Base-by-base conservation (phyloP, 139 green algal genomes). In the Desmodesmus armatus region DNA sequence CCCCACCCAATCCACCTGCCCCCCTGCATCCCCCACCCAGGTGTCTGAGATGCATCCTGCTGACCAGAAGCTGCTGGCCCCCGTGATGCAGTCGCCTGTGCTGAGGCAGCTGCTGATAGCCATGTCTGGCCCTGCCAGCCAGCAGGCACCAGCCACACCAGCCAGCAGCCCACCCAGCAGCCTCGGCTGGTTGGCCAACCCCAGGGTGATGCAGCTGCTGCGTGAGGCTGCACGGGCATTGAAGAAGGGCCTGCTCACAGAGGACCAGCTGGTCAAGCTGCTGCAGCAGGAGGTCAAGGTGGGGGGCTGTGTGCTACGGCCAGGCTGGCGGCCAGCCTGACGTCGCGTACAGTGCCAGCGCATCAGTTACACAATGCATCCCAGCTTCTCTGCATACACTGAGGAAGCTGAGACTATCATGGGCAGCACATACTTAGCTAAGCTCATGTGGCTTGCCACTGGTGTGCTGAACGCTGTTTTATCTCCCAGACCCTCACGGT, bases 141-240 rank as follows among this genome's bases (percentile, higher is more conserved):
- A n/a, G 17, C 37, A 58, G 6, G 25, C 74, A 29, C 3, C 72
- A 29, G 43, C 43, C 2, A n/a, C 29, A 63, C n/a, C 31, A 65
- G 23, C 23, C 44, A 47, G 31, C 71, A 78, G 71, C 27, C 60
- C 43, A 27, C 47, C 44, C 80, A 53, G 66, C 80, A 41, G 80
- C 31, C 3, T 55, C 58, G 51, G 55, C 40, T 84, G 71, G 84
- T 3, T 80, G 7, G 33, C 75, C 33, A 91, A 93, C 43, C 85
- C 87, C 15, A 66, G 82, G 2, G 93, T 95, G 23, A 58, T 96
- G 39, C 51, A 87, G 6, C 91, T 95, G 84, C 82, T 96, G 83
- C 35, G 66, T 9, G 27, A 90, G 78, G 93, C 93, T 37, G 87
- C 95, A 72, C 58, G 81, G 31, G 41, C 91, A 44, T 84, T 96